Evolutionary conservation across 352 stramenopile genomes (phyloP).

Genomic region (Saprolegnia parasitica): DNA sequence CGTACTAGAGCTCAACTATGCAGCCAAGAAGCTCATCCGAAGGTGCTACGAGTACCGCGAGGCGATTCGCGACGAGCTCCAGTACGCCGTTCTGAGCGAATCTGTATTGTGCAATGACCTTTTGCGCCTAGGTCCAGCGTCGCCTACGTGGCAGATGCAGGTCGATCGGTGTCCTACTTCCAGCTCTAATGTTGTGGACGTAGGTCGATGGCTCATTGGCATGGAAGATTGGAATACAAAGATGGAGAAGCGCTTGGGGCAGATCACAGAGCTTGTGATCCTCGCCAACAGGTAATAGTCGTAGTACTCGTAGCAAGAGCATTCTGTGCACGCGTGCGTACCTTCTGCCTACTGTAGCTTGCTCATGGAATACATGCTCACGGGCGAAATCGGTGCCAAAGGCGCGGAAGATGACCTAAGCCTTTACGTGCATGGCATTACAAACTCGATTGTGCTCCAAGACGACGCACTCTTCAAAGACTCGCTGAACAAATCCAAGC

Average conservation of each 20-base stretch:
- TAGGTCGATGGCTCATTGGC: slow-evolving; percentile 72
- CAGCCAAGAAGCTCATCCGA: slow-evolving; percentile 51
- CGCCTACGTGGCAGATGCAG: slow-evolving; percentile 61
- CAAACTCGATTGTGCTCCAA: slow-evolving; percentile 57
- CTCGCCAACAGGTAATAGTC: slow-evolving; percentile 52
- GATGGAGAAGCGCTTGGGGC: slow-evolving; percentile 73
- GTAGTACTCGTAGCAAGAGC: neutral
- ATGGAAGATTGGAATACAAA: slow-evolving; percentile 85
- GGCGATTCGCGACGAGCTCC: slow-evolving; percentile 74
- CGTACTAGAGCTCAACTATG: slow-evolving; percentile 46
- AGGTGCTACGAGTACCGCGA: slow-evolving; percentile 81
- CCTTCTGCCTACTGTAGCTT: no score
- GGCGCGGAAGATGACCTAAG: slow-evolving; percentile 56
- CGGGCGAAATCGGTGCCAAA: slow-evolving; percentile 46
- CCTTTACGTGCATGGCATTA: slow-evolving; percentile 60
- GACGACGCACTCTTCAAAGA: slow-evolving; percentile 32
- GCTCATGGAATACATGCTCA: slow-evolving; percentile 67
- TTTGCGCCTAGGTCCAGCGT: slow-evolving; percentile 44
- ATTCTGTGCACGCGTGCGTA: no score
- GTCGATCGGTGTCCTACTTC: slow-evolving; percentile 14
- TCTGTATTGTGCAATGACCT: no score
- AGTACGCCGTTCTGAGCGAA: slow-evolving; percentile 44
- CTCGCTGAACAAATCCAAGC: slow-evolving; percentile 17
- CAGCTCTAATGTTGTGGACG: no score
- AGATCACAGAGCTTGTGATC: slow-evolving; percentile 80